Evolutionary conservation across 768 basidiomycete genomes (phyloP).

Genomic region (Suillus paluster): DNA sequence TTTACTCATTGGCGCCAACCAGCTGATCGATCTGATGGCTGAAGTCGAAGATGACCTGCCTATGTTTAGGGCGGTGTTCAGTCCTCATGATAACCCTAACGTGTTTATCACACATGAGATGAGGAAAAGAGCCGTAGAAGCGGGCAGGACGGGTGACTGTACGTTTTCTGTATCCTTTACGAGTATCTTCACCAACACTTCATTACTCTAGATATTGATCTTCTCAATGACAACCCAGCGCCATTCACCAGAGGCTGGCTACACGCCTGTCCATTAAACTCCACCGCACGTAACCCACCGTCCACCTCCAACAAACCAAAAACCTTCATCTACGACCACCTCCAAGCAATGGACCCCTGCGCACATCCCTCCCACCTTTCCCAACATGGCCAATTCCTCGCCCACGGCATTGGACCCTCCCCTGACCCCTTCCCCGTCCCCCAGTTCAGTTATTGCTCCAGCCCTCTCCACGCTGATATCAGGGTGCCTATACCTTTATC

Average conservation of each 20-base stretch:
- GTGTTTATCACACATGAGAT: conserved; percentile 40
- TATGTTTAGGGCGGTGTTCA: conserved; percentile 49
- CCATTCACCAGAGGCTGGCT: conserved; percentile 36
- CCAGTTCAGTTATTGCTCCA: conserved; percentile 53
- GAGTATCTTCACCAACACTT: too few relatives aligned
- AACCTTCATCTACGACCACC: conserved; percentile 36
- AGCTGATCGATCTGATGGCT: conserved; percentile 45
- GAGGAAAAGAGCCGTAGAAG: conserved; percentile 35
- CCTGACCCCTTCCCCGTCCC: conserved; percentile 46
- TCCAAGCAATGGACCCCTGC: conserved; percentile 45
- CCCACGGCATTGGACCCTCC: conserved; percentile 45
- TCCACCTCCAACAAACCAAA: conserved; percentile 13
- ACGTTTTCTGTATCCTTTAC: not conserved
- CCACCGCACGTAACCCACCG: conserved; percentile 36
- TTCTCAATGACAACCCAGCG: not conserved
- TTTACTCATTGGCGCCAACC: conserved; percentile 26
- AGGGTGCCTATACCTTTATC: conserved; percentile 45
- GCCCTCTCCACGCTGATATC: conserved; percentile 53
- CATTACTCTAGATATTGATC: not conserved
- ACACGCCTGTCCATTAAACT: conserved; percentile 41
- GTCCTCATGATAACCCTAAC: conserved; percentile 49
- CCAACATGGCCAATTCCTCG: conserved; percentile 53
- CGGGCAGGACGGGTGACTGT: conserved; percentile 21
- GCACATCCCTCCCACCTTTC: conserved; percentile 42
- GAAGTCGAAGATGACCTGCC: conserved; percentile 47